Base-by-base conservation (phyloP, 202 grass and related monocot genomes). In the Panicum hallii region DNA sequence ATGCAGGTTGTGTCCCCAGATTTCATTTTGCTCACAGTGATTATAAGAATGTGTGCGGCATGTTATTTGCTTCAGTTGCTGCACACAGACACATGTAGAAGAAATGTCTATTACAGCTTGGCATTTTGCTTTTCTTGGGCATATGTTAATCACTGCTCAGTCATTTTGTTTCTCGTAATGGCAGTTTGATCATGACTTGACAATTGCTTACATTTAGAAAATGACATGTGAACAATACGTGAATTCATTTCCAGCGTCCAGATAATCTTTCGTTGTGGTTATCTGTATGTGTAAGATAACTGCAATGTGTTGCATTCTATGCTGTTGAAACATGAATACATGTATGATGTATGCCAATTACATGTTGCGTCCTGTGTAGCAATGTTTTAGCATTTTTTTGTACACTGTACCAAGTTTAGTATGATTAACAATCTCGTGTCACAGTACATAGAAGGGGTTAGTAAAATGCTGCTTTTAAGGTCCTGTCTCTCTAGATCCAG, bases 1-100 rank as follows among this genome's bases (percentile, higher is more conserved):
- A 43, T 67, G 89, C 89, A 88, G 89, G 47, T 81, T 72, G 11
- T 64, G 56, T 43, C 55, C 54, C 46, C 15, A 47, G 85, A 76
- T 90, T 81, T 53, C 49, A 63, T 46, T n/a, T 76, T 80, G 22
- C 46, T 75, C 22, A 48, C 15, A 30, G 40, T 49, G 52, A 44
- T 63, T 45, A 62, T 76, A 77, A 87, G n/a, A 82, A 83, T 47
- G 36, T 48, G 62, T 56, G 68, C 30, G 13, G 76, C 81, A 84
- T 26, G 57, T 72, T 57, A 77, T 71, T 72, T 79, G 64, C 72
- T 55, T 81, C 47, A 17, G 14, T 46, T 55, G 86, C 73, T 79
- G 60, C 58, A 67, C 26, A 47, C 6, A 1, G 32, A 34, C 10
- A 52, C 57, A 54, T 48, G 32, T 54, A 75, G 80, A 71, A 66